Evolutionary conservation across 2,329 filamentous ascomycete species (phyloP).

Genomic region (Aspergillus novoparasiticus): DNA sequence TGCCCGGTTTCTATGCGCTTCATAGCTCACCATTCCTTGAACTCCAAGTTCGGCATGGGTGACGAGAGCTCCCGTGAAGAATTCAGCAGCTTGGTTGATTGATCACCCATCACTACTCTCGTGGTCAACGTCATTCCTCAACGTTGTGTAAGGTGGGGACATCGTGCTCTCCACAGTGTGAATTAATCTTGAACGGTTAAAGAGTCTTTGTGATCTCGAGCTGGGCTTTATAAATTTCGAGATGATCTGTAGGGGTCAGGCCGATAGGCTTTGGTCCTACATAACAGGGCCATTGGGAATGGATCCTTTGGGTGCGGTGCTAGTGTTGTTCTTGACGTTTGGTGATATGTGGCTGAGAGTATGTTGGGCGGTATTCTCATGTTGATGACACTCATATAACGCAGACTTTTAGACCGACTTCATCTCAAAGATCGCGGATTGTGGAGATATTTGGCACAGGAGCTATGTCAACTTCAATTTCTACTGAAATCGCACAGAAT

Average conservation of each 20-base stretch:
- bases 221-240: slow-evolving; percentile 20
- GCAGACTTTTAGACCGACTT: slow-evolving; percentile 21
- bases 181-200: slow-evolving; percentile 21
- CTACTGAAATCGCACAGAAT: slow-evolving; percentile 9
- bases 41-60: slow-evolving; percentile 36
- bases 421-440: slow-evolving; percentile 18
- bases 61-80: slow-evolving; percentile 33
- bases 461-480: slow-evolving; percentile 20
- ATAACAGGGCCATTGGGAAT: slow-evolving; percentile 25
- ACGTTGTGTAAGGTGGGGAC: no score
- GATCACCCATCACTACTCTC: slow-evolving; percentile 33
- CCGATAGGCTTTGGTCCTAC: slow-evolving; percentile 19
- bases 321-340: background rate
- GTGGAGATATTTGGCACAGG: slow-evolving; percentile 15
- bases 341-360: no score
- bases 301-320: background rate
- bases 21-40: slow-evolving; percentile 32
- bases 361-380: no score
- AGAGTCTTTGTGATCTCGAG: slow-evolving; percentile 16
- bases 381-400: background rate
- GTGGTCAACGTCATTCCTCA: background rate
- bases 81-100: slow-evolving; percentile 35
- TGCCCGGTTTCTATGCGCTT: slow-evolving; percentile 38
- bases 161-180: slow-evolving; percentile 26
- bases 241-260: slow-evolving; percentile 17